Percentiles rank a stretch among this genome's conserved stretches.
Conservation (phyloP, 2,329 filamentous ascomycete species). For the Dendryphion nanum region DNA sequence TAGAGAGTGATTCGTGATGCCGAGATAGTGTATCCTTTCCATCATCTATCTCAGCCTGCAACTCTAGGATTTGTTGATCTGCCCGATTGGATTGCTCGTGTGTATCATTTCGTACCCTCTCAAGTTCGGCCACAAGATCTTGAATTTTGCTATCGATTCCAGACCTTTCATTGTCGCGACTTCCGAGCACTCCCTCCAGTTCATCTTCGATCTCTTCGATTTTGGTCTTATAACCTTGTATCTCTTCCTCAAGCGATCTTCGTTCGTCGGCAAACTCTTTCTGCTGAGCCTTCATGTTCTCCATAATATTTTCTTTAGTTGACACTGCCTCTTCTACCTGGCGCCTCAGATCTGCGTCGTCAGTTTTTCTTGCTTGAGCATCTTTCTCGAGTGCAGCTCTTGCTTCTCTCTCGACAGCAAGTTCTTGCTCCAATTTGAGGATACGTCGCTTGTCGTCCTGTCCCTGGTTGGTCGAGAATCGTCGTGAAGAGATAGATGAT, state of each 20-base stretch:
- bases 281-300: constrained; percentile 91
- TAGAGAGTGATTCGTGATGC: constrained; percentile 25
- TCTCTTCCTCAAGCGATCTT: constrained; percentile 77
- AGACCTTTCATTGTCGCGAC: constrained; percentile 76
- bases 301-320: constrained; percentile 89
- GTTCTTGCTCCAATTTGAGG: constrained; percentile 71
- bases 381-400: constrained; percentile 69
- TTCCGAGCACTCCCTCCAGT: constrained; percentile 79
- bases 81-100: constrained; percentile 50
- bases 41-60: constrained; percentile 58
- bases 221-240: constrained; percentile 70
- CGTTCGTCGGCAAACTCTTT: constrained; percentile 84
- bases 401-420: constrained; percentile 70
- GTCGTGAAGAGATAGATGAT: constrained; percentile 60
- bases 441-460: constrained; percentile 63
- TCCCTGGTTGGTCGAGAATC: constrained; percentile 60
- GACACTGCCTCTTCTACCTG: constrained; percentile 83
- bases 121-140: constrained; percentile 68
- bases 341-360: constrained; percentile 61
- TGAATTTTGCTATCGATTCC: constrained; percentile 67
- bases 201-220: constrained; percentile 91
- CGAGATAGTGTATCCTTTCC: constrained; percentile 45
- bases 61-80: constrained; percentile 42
- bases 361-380: constrained; percentile 54
- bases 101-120: constrained; percentile 54